These are phyloP conservation scores for Candida ovalis DNA, from an alignment of 805 yeast genomes.

Conservation along the genomic window DNA sequence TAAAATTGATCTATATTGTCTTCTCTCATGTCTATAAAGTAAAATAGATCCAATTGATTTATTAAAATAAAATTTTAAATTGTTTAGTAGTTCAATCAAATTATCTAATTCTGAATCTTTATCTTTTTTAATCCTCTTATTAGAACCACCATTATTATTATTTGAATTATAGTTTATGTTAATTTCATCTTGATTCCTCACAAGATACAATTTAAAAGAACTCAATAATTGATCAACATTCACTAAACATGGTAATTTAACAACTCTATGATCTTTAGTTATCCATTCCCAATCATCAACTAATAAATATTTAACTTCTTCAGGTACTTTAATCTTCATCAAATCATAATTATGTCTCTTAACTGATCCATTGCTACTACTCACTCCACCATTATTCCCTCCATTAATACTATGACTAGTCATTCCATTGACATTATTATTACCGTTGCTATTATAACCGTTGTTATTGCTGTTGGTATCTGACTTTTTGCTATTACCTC, in stretches of 20 bases:
- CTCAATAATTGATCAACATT: constrained; percentile 52
- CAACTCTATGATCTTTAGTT: constrained; percentile 73
- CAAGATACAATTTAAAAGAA: constrained; percentile 36
- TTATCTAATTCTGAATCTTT: constrained; percentile 43
- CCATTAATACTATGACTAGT: background rate
- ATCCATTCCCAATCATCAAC: constrained; percentile 94
- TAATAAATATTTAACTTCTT: constrained; percentile 60
- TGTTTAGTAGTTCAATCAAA: constrained; percentile 63
- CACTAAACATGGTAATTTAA: constrained; percentile 56
- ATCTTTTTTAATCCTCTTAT: background rate
- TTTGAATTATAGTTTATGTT: background rate
- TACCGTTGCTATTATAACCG: background rate
- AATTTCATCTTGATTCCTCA: constrained; percentile 10
- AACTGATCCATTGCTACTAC: background rate
- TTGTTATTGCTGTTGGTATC: background rate
- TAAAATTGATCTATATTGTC: constrained; percentile 58
- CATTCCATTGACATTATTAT: background rate
- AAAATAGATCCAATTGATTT: constrained; percentile 64
- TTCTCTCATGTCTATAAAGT: constrained; percentile 72
- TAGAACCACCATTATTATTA: background rate
- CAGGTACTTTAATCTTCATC: constrained; percentile 55
- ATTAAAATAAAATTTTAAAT: constrained; percentile 72
- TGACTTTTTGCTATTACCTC: background rate
- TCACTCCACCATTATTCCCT: background rate
- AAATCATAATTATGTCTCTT: background rate